Evolutionary conservation across 352 stramenopile species (phyloP).

Genomic region (Phytophthora parvispora): DNA sequence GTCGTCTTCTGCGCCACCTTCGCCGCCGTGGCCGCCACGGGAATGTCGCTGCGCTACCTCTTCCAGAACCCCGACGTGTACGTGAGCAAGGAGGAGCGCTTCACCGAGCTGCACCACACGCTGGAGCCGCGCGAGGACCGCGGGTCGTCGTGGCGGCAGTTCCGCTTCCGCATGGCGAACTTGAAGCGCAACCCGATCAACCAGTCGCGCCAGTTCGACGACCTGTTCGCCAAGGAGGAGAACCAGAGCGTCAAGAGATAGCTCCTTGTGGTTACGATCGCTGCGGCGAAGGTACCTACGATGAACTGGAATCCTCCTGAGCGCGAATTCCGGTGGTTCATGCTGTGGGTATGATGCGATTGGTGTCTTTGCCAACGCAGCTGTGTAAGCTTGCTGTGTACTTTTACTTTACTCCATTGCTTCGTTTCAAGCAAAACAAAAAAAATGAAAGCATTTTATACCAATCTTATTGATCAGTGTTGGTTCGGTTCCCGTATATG

Average conservation of each 20-base stretch:
- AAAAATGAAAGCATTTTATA: no score
- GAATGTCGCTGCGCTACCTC: slow-evolving; percentile 52
- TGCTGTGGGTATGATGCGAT: neutral
- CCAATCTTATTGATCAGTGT: neutral
- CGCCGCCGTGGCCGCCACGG: slow-evolving; percentile 44
- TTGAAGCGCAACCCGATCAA: slow-evolving; percentile 77
- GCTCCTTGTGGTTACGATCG: no score
- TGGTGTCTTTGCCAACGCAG: neutral
- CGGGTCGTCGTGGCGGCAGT: slow-evolving; percentile 61
- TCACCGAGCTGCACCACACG: slow-evolving; percentile 53
- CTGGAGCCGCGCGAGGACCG: slow-evolving; percentile 43
- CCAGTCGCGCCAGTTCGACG: slow-evolving; percentile 75
- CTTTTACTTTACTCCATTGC: neutral
- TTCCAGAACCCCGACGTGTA: slow-evolving; percentile 71
- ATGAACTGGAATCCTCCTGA: no score
- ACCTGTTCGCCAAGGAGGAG: slow-evolving; percentile 61
- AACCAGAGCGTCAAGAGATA: slow-evolving; percentile 65
- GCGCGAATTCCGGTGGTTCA: neutral
- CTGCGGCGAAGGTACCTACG: no score
- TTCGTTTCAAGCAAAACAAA: neutral
- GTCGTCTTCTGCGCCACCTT: slow-evolving; percentile 57
- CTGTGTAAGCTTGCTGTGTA: neutral
- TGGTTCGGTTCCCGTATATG: no score
- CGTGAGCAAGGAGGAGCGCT: slow-evolving; percentile 70
- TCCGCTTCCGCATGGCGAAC: slow-evolving; percentile 76